Percentiles rank a stretch among this genome's conserved stretches.
Conservation (phyloP, 78 protist species). For the Monosiga brevicollis region DNA sequence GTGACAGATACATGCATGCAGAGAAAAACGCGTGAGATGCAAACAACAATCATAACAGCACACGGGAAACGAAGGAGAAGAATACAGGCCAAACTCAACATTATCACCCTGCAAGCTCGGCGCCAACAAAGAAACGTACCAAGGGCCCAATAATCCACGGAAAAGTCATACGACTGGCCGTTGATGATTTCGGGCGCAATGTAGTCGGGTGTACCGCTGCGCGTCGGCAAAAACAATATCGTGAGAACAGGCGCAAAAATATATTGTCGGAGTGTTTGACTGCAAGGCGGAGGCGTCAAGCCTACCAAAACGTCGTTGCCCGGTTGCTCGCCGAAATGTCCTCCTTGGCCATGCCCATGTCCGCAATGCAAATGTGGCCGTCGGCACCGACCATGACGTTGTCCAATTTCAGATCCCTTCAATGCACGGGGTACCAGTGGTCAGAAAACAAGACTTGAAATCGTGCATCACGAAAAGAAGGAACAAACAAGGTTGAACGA, state of each 20-base stretch:
- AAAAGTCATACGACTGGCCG: slow-evolving; percentile 25
- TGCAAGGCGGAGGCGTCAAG: too few relatives aligned
- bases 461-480: too few relatives aligned
- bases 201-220: slow-evolving; percentile 37
- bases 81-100: not conserved
- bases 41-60: slow-evolving; percentile 2
- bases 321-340: not conserved
- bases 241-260: too few relatives aligned
- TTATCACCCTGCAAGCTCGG: too few relatives aligned
- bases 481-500: too few relatives aligned
- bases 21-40: not conserved
- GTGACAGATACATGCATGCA: too few relatives aligned
- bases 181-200: slow-evolving; percentile 52
- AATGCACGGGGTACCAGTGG: too few relatives aligned
- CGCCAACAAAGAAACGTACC: slow-evolving; percentile 52
- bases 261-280: too few relatives aligned
- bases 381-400: slow-evolving; percentile 29
- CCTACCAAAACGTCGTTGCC: slow-evolving; percentile 16
- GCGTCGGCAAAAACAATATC: too few relatives aligned
- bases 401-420: slow-evolving; percentile 52
- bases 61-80: not conserved
- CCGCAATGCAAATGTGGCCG: too few relatives aligned
- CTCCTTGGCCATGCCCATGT: slow-evolving; percentile 21
- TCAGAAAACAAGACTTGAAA: too few relatives aligned
- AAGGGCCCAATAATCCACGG: slow-evolving; percentile 52